Conservation (phyloP, 164 flowering plant species). For the Annona squamosa region DNA sequence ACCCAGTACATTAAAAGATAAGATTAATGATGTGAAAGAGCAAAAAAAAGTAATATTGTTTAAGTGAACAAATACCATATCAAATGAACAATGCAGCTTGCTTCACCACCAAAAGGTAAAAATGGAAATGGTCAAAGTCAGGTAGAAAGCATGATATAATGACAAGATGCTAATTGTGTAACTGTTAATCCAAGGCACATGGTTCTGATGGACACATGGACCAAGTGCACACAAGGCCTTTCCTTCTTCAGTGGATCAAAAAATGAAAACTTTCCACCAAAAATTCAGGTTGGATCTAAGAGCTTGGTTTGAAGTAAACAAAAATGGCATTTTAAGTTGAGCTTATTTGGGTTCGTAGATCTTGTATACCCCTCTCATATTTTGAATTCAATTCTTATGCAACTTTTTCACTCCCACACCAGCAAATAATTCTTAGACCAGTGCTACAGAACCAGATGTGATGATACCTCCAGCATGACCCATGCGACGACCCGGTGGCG, state of each 20-base stretch:
- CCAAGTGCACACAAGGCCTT: neutral
- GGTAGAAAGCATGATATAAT: neutral
- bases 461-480: conserved; percentile 97
- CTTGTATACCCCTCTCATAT: neutral
- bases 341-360: neutral
- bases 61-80: neutral
- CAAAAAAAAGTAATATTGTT: neutral
- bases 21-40: neutral
- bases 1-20: no score
- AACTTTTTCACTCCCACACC: neutral
- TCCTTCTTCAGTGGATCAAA: no score
- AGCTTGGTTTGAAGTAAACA: neutral
- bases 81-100: neutral
- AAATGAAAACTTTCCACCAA: neutral
- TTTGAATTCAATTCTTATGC: neutral
- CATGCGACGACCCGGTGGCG: conserved; percentile 99
- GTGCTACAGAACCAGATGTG: neutral
- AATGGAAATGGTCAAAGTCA: neutral
- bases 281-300: neutral
- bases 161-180: neutral
- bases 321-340: no score
- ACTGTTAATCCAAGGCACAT: neutral
- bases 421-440: neutral
- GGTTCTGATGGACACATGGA: neutral
- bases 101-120: neutral